Base-by-base conservation (phyloP, 2,329 filamentous ascomycete genomes). In the Stylonectria norvegica region DNA sequence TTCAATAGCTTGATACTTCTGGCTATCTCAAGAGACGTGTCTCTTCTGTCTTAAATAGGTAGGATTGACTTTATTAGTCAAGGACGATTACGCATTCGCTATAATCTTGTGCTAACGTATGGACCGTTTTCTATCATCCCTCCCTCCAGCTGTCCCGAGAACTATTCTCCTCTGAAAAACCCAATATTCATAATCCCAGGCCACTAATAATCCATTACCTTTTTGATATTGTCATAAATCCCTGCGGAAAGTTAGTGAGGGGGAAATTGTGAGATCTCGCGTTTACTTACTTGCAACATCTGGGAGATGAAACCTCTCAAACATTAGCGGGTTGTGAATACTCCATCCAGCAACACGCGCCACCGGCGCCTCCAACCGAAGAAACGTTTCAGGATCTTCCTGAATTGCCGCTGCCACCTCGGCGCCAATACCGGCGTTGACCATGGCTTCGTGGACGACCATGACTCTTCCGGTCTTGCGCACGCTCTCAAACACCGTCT, bases 401-500 rank as follows among this genome's bases (percentile, higher is more conserved):
- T 95, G 89, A 36, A 96, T 86, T 2, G 86, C 86, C 0, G 89
- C 88, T 1, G 90, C 88, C 1, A 96, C 83, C 60, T 95, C 89
- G 5, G 90, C 89, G 2, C 90, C 90, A 12, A 95, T 79, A 11
- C 90, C 90, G 5, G 86, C 86, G 56, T 95, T 95, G 49, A 90
- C 76, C 85, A 93, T 94, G 42, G 88, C 83, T 67, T 96, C 90
- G 60, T 96, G 90, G 5, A 96, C 90, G 2, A 96, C 84, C 39
- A 96, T 77, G 27, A 86, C 89, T 44, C 88, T 70, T 0, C 90
- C 89, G 1, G 90, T 95, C 71, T 93, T 95, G 54, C 78, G 79
- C 11, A 95, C 90, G 49, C 89, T 95, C 38, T 83, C 71, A 44
- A 95, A 72, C 2, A 96, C 78, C 0, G 85, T 86, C 59, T 84